Conservation (phyloP, 805 yeast genomes). For the Candida nonsorbophila region DNA sequence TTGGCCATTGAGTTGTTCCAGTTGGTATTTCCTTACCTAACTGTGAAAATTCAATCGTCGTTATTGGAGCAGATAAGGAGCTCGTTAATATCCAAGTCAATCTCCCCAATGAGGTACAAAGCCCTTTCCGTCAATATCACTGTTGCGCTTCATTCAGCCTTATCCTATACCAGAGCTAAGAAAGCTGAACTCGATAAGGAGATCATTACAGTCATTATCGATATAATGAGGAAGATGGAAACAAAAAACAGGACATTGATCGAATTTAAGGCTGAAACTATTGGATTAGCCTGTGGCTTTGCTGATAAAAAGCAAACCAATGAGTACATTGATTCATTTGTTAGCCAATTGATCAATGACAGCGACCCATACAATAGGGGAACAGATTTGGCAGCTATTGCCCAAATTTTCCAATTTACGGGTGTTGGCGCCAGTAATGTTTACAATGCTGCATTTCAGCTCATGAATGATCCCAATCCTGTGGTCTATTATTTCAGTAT, state of each 20-base stretch:
- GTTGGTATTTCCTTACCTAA: constrained; percentile 61
- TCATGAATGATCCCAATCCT: constrained; percentile 80
- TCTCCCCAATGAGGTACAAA: constrained; percentile 26
- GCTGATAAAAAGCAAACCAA: constrained; percentile 11
- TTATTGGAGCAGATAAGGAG: constrained; percentile 75
- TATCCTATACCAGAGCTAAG: constrained; percentile 17
- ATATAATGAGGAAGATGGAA: constrained; percentile 43
- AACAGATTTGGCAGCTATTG: constrained; percentile 20
- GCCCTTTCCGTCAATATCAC: constrained; percentile 61
- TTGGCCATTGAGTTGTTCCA: constrained; percentile 73
- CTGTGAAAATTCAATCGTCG: constrained; percentile 79
- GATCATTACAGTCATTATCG: constrained; percentile 42
- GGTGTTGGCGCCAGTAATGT: constrained; percentile 35
- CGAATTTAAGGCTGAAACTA: constrained; percentile 47
- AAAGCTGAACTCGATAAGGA: constrained; percentile 19
- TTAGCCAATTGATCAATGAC: constrained; percentile 62
- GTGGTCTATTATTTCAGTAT: constrained; percentile 71
- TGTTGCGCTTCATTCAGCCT: constrained; percentile 55
- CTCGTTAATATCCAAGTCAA: constrained; percentile 31
- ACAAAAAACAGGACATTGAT: constrained; percentile 36
- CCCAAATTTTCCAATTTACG: constrained; percentile 21
- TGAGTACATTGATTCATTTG: constrained; percentile 23
- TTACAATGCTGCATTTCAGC: constrained; percentile 51
- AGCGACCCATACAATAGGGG: constrained; percentile 61
- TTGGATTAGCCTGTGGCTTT: constrained; percentile 43